phyloP scores from a whole-genome alignment of 441 rosid genomes.

The Erodium chrysanthum region DNA sequence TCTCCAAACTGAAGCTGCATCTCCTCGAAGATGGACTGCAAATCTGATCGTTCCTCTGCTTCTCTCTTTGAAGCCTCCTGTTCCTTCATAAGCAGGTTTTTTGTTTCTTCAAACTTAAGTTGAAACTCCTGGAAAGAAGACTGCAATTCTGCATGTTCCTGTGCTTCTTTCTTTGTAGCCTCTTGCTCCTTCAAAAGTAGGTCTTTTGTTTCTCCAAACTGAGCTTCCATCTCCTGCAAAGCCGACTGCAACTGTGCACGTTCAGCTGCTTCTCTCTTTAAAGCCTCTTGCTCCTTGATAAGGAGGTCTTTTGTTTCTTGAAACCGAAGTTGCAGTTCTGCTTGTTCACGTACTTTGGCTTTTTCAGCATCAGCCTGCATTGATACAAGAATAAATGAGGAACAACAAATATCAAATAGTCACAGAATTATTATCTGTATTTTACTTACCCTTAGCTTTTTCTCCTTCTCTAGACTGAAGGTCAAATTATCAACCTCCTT shows the following conservation, averaged over 20 bases:
- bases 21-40: constrained; percentile 58
- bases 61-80: constrained; percentile 53
- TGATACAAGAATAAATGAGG: constrained; percentile 17
- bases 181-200: constrained; percentile 62
- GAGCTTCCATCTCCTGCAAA: constrained; percentile 54
- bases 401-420: constrained; percentile 3
- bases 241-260: constrained; percentile 53
- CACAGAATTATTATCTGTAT: background rate
- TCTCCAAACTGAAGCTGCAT: constrained; percentile 60
- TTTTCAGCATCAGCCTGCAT: constrained; percentile 76
- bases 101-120: constrained; percentile 66
- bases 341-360: constrained; percentile 56
- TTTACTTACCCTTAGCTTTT: constrained; percentile 67
- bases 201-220: constrained; percentile 72
- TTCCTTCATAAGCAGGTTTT: constrained; percentile 62
- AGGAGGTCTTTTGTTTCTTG: constrained; percentile 76
- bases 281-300: constrained; percentile 63
- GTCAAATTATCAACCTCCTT: constrained; percentile 86
- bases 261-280: constrained; percentile 38
- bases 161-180: constrained; percentile 37
- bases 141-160: constrained; percentile 56
- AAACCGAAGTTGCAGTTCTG: constrained; percentile 50
- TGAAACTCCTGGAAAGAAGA: constrained; percentile 57
- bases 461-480: constrained; percentile 62
- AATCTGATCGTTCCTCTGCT: constrained; percentile 43